Conservation (phyloP, 1,139 yeast genomes). For the Candida buenavistaensis region DNA sequence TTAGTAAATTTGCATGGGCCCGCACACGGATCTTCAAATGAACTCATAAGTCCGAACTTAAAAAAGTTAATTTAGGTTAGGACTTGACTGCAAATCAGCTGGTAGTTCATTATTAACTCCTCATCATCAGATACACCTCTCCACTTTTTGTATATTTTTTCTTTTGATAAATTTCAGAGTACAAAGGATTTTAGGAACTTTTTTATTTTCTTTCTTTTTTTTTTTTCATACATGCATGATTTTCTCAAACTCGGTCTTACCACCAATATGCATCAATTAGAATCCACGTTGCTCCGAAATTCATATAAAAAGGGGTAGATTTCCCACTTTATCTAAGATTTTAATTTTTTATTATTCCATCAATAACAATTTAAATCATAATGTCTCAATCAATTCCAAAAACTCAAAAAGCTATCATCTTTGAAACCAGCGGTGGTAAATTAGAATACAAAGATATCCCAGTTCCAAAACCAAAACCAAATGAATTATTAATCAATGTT, state of each 20-base stretch:
- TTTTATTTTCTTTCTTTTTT: background rate
- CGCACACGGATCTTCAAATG: too few relatives aligned
- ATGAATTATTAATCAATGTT: slow-evolving; percentile 64
- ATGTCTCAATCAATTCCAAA: slow-evolving; percentile 25
- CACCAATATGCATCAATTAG: background rate
- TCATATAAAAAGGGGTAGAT: background rate
- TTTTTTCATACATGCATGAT: background rate
- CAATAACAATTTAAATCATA: slow-evolving; percentile 3
- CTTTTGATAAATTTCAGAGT: too few relatives aligned
- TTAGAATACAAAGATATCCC: slow-evolving; percentile 62
- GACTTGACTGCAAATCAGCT: background rate
- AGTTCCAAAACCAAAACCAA: slow-evolving; percentile 68
- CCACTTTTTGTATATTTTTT: background rate
- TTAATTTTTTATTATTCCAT: background rate
- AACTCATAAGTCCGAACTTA: too few relatives aligned
- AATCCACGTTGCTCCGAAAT: slow-evolving; percentile 1
- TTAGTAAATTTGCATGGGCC: too few relatives aligned
- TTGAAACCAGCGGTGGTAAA: slow-evolving; percentile 41
- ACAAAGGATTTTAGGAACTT: too few relatives aligned
- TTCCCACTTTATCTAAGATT: background rate
- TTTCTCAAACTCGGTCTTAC: background rate
- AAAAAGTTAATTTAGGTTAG: background rate
- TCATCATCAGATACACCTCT: too few relatives aligned
- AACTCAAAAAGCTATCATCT: slow-evolving; percentile 40
- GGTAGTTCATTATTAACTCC: background rate